A percentile compares a stretch with the other conserved stretches of the same genome.
phyloP scores from a whole-genome alignment of 306 rosid species.

The Ceratonia siliqua region DNA sequence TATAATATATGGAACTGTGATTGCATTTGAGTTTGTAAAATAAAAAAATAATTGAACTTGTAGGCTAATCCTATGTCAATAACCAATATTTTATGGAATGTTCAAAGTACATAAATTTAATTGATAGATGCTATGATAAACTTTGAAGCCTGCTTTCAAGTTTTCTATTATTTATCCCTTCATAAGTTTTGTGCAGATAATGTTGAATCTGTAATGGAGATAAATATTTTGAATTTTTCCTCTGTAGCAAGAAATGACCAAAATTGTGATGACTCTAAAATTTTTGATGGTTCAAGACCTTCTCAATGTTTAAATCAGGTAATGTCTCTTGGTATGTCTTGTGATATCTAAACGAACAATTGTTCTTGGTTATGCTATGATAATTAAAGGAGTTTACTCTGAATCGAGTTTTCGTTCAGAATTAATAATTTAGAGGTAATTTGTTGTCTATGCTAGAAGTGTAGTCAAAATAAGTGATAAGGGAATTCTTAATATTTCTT shows the following conservation, averaged over 20 bases:
- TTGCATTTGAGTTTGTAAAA: no score
- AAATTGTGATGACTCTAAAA: constrained; percentile 40
- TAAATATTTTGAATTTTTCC: constrained; percentile 43
- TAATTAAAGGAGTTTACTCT: background rate
- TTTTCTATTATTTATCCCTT: constrained; percentile 27
- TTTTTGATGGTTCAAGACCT: constrained; percentile 37
- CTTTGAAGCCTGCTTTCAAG: background rate
- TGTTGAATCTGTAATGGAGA: constrained; percentile 38
- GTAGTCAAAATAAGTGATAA: background rate
- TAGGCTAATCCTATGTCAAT: no score
- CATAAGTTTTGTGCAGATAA: constrained; percentile 45
- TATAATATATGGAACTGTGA: no score
- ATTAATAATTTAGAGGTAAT: background rate
- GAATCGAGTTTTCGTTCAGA: constrained; percentile 3
- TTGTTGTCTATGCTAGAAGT: background rate
- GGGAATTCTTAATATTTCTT: background rate
- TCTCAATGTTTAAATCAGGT: constrained; percentile 60
- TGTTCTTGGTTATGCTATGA: background rate
- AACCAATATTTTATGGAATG: no score
- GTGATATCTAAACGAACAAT: background rate
- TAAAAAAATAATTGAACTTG: no score
- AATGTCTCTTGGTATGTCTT: constrained; percentile 16
- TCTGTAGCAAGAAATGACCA: constrained; percentile 41
- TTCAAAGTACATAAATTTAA: constrained; percentile 25
- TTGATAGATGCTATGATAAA: constrained; percentile 8